phyloP scores from a whole-genome alignment of 1,284 basidiomycete species.

The Marasmius sp. region DNA sequence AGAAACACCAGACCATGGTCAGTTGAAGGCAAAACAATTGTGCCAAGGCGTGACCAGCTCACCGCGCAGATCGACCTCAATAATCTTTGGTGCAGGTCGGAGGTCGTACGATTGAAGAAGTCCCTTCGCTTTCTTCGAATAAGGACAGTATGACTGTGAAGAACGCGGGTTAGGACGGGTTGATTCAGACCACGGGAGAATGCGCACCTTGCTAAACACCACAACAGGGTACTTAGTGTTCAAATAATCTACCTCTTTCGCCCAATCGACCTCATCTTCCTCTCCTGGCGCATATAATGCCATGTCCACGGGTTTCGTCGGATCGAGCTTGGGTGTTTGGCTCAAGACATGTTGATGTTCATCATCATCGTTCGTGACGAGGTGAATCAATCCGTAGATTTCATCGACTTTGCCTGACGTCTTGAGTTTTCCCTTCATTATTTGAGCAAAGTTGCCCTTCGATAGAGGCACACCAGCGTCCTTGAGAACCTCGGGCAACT shows the following conservation, averaged over 20 bases:
- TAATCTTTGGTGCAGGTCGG: slow-evolving; percentile 63
- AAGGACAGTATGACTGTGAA: slow-evolving; percentile 69
- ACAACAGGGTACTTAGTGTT: slow-evolving; percentile 61
- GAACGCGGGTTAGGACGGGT: slow-evolving; percentile 4
- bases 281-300: slow-evolving; percentile 50
- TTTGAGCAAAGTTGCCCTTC: not conserved
- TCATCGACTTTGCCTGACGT: slow-evolving; percentile 39
- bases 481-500: slow-evolving; percentile 37
- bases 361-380: slow-evolving; percentile 49
- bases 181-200: not conserved
- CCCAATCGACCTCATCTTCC: slow-evolving; percentile 45
- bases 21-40: slow-evolving; percentile 3
- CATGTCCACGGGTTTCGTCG: slow-evolving; percentile 45
- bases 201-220: slow-evolving; percentile 76
- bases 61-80: slow-evolving; percentile 78
- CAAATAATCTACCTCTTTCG: slow-evolving; percentile 40
- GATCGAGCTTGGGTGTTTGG: slow-evolving; percentile 41
- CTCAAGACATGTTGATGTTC: slow-evolving; percentile 41
- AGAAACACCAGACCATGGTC: not conserved
- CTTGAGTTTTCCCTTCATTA: not conserved
- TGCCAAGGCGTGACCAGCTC: slow-evolving; percentile 14
- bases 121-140: slow-evolving; percentile 67
- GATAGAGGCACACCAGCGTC: slow-evolving; percentile 24
- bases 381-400: slow-evolving; percentile 65
- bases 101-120: slow-evolving; percentile 68